Evolutionary conservation across 2,329 filamentous ascomycete genomes (phyloP).

Genomic region (Talaromyces sp.): DNA sequence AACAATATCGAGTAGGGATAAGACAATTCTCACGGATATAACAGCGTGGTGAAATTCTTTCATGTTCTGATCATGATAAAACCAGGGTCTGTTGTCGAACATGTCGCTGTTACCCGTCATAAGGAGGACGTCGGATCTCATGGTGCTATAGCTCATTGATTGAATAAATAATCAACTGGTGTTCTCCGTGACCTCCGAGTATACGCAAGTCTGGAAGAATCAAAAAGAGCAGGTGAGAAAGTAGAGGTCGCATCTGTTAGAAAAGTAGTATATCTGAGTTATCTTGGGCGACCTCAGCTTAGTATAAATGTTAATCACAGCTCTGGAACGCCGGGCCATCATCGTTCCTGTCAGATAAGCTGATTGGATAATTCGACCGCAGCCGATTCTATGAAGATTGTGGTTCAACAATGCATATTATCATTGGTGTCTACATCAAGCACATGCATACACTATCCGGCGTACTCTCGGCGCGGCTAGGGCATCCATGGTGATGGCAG

Average conservation of each 20-base stretch:
- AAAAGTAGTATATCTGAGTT: neutral
- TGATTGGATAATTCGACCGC: neutral
- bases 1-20: neutral
- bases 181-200: neutral
- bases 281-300: conserved; percentile 10
- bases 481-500: neutral
- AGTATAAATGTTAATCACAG: conserved; percentile 9
- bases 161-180: too few relatives aligned
- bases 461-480: neutral
- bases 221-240: neutral
- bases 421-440: neutral
- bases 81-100: conserved; percentile 4
- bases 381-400: neutral
- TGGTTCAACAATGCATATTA: neutral
- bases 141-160: conserved; percentile 9
- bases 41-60: conserved; percentile 5
- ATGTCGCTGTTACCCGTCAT: conserved; percentile 13
- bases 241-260: neutral
- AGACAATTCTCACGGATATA: neutral
- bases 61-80: conserved; percentile 8
- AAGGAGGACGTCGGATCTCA: conserved; percentile 12
- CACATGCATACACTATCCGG: neutral
- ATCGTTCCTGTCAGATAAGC: neutral
- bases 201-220: neutral
- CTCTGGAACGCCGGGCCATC: neutral